Percentiles rank a stretch among this genome's conserved stretches.
Evolutionary conservation across 2,329 filamentous ascomycete genomes (phyloP).

Genomic region (Ascochyta viciae-villosae): DNA sequence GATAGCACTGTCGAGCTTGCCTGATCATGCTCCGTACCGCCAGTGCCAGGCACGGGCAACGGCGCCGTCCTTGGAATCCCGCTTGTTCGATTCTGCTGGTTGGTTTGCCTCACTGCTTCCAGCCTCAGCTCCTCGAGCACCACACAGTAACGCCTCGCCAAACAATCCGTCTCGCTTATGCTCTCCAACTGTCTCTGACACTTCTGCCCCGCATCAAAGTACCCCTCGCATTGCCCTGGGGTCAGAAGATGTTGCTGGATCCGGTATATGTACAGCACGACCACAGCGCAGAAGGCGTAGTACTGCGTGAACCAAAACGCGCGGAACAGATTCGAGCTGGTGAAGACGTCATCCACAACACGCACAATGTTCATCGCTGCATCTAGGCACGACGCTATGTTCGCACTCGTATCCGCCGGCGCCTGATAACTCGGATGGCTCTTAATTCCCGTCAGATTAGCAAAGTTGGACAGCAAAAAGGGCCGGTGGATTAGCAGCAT

Average conservation of each 20-base stretch:
- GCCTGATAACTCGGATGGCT: slow-evolving; percentile 24
- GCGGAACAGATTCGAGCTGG: slow-evolving; percentile 53
- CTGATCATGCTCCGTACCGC: slow-evolving; percentile 1
- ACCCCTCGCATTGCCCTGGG: slow-evolving; percentile 57
- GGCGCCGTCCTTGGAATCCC: background rate
- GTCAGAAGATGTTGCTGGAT: slow-evolving; percentile 57
- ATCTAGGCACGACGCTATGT: slow-evolving; percentile 55
- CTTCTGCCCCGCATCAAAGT: slow-evolving; percentile 54
- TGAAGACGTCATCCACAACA: slow-evolving; percentile 53
- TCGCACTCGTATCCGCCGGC: slow-evolving; percentile 34
- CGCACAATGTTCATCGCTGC: slow-evolving; percentile 57
- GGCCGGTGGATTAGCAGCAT: slow-evolving; percentile 64
- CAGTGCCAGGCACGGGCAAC: slow-evolving; percentile 2
- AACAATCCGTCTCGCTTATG: slow-evolving; percentile 41
- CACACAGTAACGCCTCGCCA: slow-evolving; percentile 57
- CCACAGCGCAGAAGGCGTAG: slow-evolving; percentile 62
- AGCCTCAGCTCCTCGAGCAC: slow-evolving; percentile 61
- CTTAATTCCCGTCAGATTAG: slow-evolving; percentile 42
- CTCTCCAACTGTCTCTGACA: slow-evolving; percentile 48
- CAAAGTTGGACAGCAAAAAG: slow-evolving; percentile 58
- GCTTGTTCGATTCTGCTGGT: slow-evolving; percentile 8
- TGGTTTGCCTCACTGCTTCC: slow-evolving; percentile 47
- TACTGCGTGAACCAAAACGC: slow-evolving; percentile 63
- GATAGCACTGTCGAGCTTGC: slow-evolving; percentile 2
- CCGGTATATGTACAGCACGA: slow-evolving; percentile 62